A percentile compares a stretch with the other conserved stretches of the same genome.
These are phyloP conservation scores for Ogataea pignaliae DNA, from an alignment of 805 yeast genomes.

Conservation along the genomic window DNA sequence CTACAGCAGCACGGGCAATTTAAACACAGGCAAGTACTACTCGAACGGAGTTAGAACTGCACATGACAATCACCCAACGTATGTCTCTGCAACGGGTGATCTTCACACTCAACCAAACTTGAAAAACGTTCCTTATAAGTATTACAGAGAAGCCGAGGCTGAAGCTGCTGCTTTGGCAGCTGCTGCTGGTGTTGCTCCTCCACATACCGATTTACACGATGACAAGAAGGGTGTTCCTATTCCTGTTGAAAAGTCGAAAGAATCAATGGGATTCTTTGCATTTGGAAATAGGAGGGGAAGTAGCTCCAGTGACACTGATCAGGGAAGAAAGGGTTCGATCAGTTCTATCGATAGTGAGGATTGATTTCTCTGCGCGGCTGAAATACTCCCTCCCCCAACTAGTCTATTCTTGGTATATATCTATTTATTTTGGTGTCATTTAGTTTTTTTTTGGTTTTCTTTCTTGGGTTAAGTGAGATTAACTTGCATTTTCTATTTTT, in stretches of 20 bases:
- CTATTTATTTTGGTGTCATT: no score
- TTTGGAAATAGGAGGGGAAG: constrained; percentile 2
- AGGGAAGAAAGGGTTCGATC: constrained; percentile 11
- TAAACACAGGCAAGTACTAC: constrained; percentile 25
- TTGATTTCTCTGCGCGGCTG: no score
- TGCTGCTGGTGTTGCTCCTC: neutral
- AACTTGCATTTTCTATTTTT: no score
- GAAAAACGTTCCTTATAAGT: constrained; percentile 27
- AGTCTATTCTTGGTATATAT: no score
- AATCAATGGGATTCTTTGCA: neutral
- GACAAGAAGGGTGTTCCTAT: no score
- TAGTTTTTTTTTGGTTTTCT: no score
- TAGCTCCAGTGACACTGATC: neutral
- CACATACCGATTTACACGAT: no score
- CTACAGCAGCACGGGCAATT: constrained; percentile 12
- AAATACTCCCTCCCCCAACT: no score
- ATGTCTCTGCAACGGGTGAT: constrained; percentile 4
- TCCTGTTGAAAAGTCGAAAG: no score
- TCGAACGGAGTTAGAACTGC: constrained; percentile 4
- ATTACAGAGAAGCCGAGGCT: constrained; percentile 14
- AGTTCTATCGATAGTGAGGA: constrained; percentile 3
- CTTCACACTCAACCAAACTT: constrained; percentile 23
- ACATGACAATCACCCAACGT: neutral
- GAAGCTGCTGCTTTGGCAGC: constrained; percentile 1
- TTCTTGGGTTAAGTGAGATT: no score